Evolutionary conservation across 75 land plant genomes (phyloP), one percentile per base, ranked within the genome.

Genomic region (Selaginella tamariscina): DNA sequence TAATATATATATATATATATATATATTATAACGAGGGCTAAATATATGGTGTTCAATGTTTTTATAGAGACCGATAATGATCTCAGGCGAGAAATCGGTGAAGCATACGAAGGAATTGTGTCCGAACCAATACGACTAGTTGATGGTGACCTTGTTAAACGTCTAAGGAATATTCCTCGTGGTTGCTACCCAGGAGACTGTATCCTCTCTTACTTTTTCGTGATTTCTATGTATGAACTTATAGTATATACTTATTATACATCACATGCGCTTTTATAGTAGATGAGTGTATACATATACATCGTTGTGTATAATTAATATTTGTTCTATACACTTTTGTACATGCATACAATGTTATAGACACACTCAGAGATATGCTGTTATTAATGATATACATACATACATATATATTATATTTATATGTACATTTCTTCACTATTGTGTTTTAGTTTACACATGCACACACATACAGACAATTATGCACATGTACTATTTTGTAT

Each of bases 61-160:
- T 23, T 32, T 76, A 54, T 82, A 95, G 99, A 81, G 11, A 85
- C 97, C 65, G 69, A 79, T 9, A 95, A 95, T 81, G 99, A 87
- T 13, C 80, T 95, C 70, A 71, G 82, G 26, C 75, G 74, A 64
- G 92, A 90, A 74, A 78, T 95, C 29, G 96, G 88, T 27, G 99
- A 96, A 30, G 90, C 90, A 78, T 83, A 87, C 20, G 70, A 86
- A 70, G 80, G 87, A 56, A 66, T 71, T 32, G 96, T 87, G 62
- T 56, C 83, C 29, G 75, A 66, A 30, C 54, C 82, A 60, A 76
- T 90, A 30, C 79, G 75, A 68, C 85, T 87, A 70, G 82, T 95
- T 23, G 85, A 85, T 79, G 80, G 78, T 28, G 80, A 80, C 32
- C 55, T 82, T 15, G 71, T 88, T 57, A 76, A 83, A 27, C 65